Conservation (phyloP, 257 asterid species). For the Scutellaria baicalensis region DNA sequence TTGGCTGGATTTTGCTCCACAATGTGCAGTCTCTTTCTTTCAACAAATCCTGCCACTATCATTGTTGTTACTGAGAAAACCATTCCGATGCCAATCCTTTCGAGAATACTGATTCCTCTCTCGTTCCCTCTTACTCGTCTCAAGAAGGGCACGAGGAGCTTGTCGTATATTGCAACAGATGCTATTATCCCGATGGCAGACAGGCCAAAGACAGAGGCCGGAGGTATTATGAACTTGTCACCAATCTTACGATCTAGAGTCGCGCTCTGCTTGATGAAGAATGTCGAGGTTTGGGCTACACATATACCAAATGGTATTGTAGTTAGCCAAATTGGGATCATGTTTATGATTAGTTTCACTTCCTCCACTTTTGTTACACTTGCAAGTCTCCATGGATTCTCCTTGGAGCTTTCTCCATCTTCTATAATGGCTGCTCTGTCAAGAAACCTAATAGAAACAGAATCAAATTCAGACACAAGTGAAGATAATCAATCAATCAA, state of each 20-base stretch:
- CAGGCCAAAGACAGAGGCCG: conserved; percentile 55
- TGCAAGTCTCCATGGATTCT: conserved; percentile 50
- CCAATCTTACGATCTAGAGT: conserved; percentile 39
- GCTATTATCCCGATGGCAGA: conserved; percentile 51
- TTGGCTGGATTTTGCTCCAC: conserved; percentile 14
- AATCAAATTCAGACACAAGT: background rate
- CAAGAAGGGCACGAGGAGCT: conserved; percentile 45
- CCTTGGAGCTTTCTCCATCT: conserved; percentile 14
- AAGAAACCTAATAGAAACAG: conserved; percentile 41
- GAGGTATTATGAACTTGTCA: conserved; percentile 38
- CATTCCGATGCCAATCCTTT: conserved; percentile 79
- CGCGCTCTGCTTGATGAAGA: conserved; percentile 69
- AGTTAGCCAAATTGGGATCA: conserved; percentile 77
- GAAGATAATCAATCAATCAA: no score
- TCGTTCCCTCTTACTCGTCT: conserved; percentile 47
- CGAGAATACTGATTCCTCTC: conserved; percentile 59
- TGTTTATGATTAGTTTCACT: conserved; percentile 50
- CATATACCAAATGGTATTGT: conserved; percentile 62
- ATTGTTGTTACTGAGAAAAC: conserved; percentile 40
- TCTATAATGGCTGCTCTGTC: conserved; percentile 72
- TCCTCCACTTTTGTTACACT: conserved; percentile 70
- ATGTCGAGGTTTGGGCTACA: conserved; percentile 62
- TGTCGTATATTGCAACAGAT: conserved; percentile 44
- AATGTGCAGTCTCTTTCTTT: conserved; percentile 33
- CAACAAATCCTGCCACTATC: conserved; percentile 65